phyloP scores from a whole-genome alignment of 208 protist species.

The Acanthamoeba polyphaga region DNA sequence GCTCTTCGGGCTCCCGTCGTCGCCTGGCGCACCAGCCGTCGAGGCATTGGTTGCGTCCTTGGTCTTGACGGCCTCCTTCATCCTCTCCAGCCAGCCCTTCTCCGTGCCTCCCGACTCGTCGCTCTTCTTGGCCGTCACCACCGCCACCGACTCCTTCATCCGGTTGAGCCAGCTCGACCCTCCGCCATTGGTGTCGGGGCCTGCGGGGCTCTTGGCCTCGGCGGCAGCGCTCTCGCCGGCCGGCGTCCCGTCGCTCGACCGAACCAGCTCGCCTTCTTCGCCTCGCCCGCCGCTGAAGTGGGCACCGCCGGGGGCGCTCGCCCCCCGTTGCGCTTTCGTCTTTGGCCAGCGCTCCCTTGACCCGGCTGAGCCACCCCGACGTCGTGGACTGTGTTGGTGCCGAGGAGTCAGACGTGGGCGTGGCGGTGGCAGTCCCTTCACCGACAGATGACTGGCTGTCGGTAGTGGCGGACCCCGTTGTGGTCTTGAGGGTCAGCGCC shows the following conservation, averaged over 20 bases:
- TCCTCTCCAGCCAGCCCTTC: slow-evolving; percentile 53
- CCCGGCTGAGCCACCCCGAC: slow-evolving; percentile 10
- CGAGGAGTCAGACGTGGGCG: no score
- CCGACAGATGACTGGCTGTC: no score
- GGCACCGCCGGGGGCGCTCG: neutral
- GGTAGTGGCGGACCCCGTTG: neutral
- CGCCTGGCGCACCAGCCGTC: neutral
- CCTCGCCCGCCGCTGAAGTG: neutral
- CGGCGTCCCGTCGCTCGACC: neutral
- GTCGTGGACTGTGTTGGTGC: neutral
- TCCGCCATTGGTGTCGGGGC: neutral
- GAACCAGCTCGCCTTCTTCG: slow-evolving; percentile 10
- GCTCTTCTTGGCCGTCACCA: neutral
- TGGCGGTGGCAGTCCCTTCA: neutral
- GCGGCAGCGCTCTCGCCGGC: neutral
- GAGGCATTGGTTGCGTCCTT: neutral
- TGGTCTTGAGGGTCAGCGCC: neutral
- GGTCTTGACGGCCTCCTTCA: slow-evolving; percentile 26
- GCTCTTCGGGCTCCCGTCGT: neutral
- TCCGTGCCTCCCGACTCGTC: neutral
- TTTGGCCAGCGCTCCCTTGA: slow-evolving; percentile 23
- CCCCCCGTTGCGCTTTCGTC: neutral
- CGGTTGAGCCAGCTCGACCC: slow-evolving; percentile 11
- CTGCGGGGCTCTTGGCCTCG: neutral
- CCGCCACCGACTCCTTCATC: slow-evolving; percentile 45